Percentiles rank a stretch among this genome's conserved stretches.
Evolutionary conservation across 768 basidiomycete species (phyloP).

Genomic region (Xerocomus brunneocitrinus): DNA sequence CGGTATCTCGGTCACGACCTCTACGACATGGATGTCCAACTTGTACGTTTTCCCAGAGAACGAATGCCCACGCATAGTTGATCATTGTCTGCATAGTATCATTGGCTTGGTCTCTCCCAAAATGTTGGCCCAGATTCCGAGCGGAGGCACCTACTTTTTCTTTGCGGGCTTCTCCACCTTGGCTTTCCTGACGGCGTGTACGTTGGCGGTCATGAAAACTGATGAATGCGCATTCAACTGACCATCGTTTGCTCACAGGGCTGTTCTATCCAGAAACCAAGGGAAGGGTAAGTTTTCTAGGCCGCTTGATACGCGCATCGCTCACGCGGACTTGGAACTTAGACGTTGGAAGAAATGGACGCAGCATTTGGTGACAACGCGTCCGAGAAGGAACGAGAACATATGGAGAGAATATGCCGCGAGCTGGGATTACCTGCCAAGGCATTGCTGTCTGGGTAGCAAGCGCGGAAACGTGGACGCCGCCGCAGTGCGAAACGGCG

Average conservation of each 20-base stretch:
- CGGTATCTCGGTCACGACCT: conserved; percentile 40
- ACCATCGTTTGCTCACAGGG: conserved; percentile 7
- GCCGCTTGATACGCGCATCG: no score
- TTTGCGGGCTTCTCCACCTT: conserved; percentile 25
- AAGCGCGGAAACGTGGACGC: not conserved
- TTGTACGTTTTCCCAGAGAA: conserved; percentile 18
- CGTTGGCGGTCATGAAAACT: not conserved
- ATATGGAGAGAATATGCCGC: conserved; percentile 25
- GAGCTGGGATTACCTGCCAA: conserved; percentile 26
- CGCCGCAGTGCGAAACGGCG: not conserved
- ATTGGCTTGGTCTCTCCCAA: conserved; percentile 28
- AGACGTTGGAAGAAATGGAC: conserved; percentile 35
- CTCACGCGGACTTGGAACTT: not conserved
- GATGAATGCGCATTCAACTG: not conserved
- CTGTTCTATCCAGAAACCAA: conserved; percentile 31
- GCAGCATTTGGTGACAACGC: conserved; percentile 28
- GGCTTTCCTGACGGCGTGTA: conserved; percentile 29
- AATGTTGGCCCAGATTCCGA: conserved; percentile 19
- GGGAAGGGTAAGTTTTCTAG: conserved; percentile 23
- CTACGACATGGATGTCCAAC: conserved; percentile 40
- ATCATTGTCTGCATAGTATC: conserved; percentile 11
- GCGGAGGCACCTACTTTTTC: conserved; percentile 27
- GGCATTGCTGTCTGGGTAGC: conserved; percentile 20
- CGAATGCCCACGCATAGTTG: not conserved
- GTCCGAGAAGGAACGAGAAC: conserved; percentile 24